A percentile compares a stretch with the other conserved stretches of the same genome.
These are phyloP conservation scores for Serendipita sp. DNA, from an alignment of 1,284 basidiomycete genomes.

Conservation along the genomic window DNA sequence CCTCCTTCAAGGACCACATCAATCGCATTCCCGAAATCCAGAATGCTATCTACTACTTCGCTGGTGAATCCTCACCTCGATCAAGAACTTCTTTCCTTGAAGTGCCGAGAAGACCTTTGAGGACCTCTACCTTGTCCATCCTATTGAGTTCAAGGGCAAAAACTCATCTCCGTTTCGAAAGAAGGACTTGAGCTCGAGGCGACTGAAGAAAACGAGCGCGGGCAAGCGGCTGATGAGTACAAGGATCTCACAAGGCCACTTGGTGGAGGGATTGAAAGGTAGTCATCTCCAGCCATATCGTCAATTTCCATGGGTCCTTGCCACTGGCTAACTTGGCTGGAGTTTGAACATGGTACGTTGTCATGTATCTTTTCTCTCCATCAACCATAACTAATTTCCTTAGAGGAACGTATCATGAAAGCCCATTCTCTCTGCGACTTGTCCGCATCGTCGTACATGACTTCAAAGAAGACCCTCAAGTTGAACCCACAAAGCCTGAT, in stretches of 20 bases:
- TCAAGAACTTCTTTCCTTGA: conserved; percentile 53
- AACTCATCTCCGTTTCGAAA: conserved; percentile 51
- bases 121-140: conserved; percentile 48
- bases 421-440: conserved; percentile 48
- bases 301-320: conserved; percentile 41
- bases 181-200: conserved; percentile 54
- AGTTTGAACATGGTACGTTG: conserved; percentile 40
- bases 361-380: not conserved
- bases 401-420: conserved; percentile 45
- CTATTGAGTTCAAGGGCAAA: conserved; percentile 48
- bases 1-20: conserved; percentile 71
- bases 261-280: conserved; percentile 56
- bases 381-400: not conserved
- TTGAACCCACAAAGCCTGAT: conserved; percentile 48
- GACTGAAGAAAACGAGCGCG: conserved; percentile 38
- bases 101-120: conserved; percentile 54
- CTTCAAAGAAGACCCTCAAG: conserved; percentile 47
- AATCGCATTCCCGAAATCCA: conserved; percentile 54
- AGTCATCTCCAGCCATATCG: conserved; percentile 44
- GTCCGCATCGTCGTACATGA: conserved; percentile 49
- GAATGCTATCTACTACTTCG: conserved; percentile 54
- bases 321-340: conserved; percentile 52
- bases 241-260: conserved; percentile 48
- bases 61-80: conserved; percentile 43
- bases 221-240: conserved; percentile 40